phyloP scores from a whole-genome alignment of 1,139 yeast species.

The Pichia inconspicua region DNA sequence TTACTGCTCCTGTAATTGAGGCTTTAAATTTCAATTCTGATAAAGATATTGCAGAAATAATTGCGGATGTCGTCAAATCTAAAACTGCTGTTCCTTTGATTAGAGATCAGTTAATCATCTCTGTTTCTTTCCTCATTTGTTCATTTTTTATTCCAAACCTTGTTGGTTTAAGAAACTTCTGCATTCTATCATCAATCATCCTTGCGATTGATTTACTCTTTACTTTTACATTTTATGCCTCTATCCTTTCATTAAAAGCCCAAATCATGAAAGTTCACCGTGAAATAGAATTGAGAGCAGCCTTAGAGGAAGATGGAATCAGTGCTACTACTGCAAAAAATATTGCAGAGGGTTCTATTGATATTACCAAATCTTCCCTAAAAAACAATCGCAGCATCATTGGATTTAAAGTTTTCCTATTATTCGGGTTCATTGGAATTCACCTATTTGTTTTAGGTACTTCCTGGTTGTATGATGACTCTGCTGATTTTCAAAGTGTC shows the following conservation, averaged over 20 bases:
- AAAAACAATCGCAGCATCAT: conserved; percentile 38
- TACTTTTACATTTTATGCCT: conserved; percentile 77
- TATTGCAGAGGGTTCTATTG: conserved; percentile 46
- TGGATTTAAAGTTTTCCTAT: conserved; percentile 57
- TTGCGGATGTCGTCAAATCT: conserved; percentile 53
- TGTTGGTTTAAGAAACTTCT: conserved; percentile 75
- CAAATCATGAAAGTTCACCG: conserved; percentile 87
- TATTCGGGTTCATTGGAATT: conserved; percentile 60
- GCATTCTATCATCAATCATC: conserved; percentile 68
- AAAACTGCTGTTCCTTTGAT: conserved; percentile 59
- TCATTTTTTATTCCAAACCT: conserved; percentile 64
- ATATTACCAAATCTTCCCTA: conserved; percentile 27
- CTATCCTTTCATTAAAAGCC: conserved; percentile 79
- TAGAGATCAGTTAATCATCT: conserved; percentile 73
- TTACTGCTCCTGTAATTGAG: conserved; percentile 58
- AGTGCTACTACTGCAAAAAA: conserved; percentile 65
- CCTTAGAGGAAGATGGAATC: conserved; percentile 91
- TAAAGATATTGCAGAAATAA: conserved; percentile 39
- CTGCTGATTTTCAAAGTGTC: conserved; percentile 30
- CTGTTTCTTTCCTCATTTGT: conserved; percentile 62
- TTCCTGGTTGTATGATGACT: conserved; percentile 57
- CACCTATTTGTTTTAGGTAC: conserved; percentile 73
- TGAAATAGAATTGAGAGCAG: conserved; percentile 70
- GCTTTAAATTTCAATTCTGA: conserved; percentile 32
- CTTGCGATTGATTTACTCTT: conserved; percentile 66